A percentile compares a stretch with the other conserved stretches of the same genome.
Conservation (phyloP, 2,329 filamentous ascomycete genomes). For the Trichoderma koningii region DNA sequence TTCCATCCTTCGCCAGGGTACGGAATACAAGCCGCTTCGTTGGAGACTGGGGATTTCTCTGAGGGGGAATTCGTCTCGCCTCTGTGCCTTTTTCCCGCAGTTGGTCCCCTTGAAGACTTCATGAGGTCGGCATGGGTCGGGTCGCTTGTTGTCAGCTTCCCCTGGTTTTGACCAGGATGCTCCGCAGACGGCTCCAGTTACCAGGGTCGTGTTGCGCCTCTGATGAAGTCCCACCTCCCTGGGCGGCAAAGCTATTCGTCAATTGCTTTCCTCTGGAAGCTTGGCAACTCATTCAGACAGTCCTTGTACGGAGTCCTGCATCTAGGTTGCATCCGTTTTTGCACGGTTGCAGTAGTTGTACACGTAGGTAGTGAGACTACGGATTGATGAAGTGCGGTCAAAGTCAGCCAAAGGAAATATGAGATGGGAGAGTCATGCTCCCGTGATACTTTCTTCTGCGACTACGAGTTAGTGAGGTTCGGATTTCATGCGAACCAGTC, state of each 20-base stretch:
- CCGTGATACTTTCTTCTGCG: no score
- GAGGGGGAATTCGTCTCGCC: neutral
- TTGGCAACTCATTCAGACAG: no score
- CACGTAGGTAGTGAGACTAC: no score
- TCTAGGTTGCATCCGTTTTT: no score
- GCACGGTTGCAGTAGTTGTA: no score
- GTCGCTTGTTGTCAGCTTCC: neutral
- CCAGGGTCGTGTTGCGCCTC: neutral
- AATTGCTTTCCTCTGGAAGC: neutral
- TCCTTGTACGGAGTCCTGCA: no score
- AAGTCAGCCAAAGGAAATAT: no score
- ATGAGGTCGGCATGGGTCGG: neutral
- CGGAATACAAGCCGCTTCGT: neutral
- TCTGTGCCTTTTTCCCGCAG: neutral
- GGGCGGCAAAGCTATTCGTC: neutral
- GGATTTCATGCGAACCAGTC: no score
- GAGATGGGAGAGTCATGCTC: no score
- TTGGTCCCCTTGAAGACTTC: constrained; percentile 2
- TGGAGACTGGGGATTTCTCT: neutral
- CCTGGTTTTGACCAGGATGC: neutral
- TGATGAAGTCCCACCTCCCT: neutral
- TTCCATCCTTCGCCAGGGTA: neutral
- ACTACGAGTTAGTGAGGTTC: no score
- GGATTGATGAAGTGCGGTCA: no score
- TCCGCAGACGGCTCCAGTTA: neutral